Evolutionary conservation across 805 yeast genomes (phyloP).

Genomic region (Komagataella ulmi): DNA sequence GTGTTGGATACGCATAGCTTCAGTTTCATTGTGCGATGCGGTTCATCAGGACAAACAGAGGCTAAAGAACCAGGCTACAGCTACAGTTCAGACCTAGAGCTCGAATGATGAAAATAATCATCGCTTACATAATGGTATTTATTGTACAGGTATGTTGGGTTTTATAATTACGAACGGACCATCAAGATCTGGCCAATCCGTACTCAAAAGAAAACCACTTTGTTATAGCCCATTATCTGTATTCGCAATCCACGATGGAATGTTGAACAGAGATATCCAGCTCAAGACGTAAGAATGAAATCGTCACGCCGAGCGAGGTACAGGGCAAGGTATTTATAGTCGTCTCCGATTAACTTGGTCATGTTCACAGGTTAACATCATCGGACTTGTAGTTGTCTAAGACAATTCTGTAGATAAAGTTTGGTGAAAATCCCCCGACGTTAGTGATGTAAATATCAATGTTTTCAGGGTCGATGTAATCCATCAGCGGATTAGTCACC

Average conservation of each 20-base stretch:
- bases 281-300: conserved; percentile 34
- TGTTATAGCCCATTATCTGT: conserved; percentile 32
- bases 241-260: conserved; percentile 2
- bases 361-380: conserved; percentile 47
- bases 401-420: conserved; percentile 88
- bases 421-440: conserved; percentile 93
- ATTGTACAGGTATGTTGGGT: conserved; percentile 13
- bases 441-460: conserved; percentile 92
- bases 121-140: background rate
- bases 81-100: background rate
- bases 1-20: conserved; percentile 4
- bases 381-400: conserved; percentile 85
- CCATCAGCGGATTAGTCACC: conserved; percentile 79
- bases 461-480: conserved; percentile 87
- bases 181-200: conserved; percentile 29
- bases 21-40: conserved; percentile 4
- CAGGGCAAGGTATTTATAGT: conserved; percentile 23
- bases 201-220: conserved; percentile 42
- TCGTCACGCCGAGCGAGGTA: conserved; percentile 47
- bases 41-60: background rate
- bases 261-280: conserved; percentile 30
- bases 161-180: conserved; percentile 26
- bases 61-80: too few relatives aligned
- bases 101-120: background rate
- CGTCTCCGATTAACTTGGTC: background rate